Percentiles rank a stretch among this genome's conserved stretches.
phyloP scores from a whole-genome alignment of 2,329 filamentous ascomycete genomes.

The Penicillium freii region DNA sequence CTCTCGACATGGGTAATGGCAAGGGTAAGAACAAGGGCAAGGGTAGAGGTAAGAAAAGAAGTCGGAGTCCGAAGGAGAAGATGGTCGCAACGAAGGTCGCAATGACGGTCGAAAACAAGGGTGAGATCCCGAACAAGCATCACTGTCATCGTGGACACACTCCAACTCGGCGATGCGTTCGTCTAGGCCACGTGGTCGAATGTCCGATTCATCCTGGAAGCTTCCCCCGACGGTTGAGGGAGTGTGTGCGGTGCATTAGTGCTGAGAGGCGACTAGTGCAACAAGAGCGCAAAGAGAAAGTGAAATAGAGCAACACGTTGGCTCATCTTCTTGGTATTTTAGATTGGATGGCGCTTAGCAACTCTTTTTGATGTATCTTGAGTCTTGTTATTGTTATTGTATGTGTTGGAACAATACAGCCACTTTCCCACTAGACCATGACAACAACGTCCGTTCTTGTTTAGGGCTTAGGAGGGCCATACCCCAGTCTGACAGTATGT shows the following conservation, averaged over 20 bases:
- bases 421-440: too few relatives aligned
- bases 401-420: too few relatives aligned
- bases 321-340: neutral
- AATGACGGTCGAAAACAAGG: too few relatives aligned
- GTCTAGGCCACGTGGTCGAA: neutral
- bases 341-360: neutral
- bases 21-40: neutral
- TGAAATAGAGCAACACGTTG: neutral
- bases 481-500: too few relatives aligned
- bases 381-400: neutral
- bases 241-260: neutral
- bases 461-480: too few relatives aligned
- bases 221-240: neutral
- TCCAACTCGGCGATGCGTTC: neutral
- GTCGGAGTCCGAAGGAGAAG: neutral
- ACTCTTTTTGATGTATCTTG: neutral
- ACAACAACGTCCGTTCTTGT: too few relatives aligned
- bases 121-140: neutral
- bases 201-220: neutral
- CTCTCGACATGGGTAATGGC: neutral
- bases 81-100: neutral
- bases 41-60: neutral
- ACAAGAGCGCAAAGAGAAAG: neutral
- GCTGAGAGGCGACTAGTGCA: neutral
- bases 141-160: neutral